Conservation (phyloP, 176 grass and related monocot species). For the Oryza rufipogon region DNA sequence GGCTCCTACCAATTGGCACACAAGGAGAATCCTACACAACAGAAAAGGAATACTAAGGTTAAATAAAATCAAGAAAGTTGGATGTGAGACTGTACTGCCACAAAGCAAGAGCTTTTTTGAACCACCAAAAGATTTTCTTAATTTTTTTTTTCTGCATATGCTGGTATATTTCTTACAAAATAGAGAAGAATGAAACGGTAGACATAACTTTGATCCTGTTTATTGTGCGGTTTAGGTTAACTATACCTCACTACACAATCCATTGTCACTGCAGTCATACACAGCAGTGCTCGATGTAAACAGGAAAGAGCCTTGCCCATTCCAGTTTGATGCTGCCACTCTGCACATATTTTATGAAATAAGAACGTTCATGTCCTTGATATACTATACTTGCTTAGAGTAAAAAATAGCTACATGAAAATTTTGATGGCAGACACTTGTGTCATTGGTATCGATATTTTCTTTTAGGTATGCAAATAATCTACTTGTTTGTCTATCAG, state of each 20-base stretch:
- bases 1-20: constrained; percentile 68
- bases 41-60: constrained; percentile 31
- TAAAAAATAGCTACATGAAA: background rate
- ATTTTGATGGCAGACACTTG: constrained; percentile 20
- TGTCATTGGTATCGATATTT: background rate
- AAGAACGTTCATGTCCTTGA: constrained; percentile 36
- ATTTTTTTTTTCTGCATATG: background rate
- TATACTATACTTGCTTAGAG: background rate
- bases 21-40: constrained; percentile 69
- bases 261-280: constrained; percentile 83
- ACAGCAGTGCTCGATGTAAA: constrained; percentile 86
- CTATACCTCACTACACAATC: constrained; percentile 66
- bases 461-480: background rate
- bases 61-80: constrained; percentile 20
- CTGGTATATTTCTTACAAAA: constrained; percentile 1
- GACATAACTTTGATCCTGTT: constrained; percentile 11
- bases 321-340: constrained; percentile 85
- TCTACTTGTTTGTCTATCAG: background rate
- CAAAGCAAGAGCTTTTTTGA: constrained; percentile 5
- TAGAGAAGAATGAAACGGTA: background rate
- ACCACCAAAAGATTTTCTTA: background rate
- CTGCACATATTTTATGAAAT: constrained; percentile 55
- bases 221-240: constrained; percentile 23
- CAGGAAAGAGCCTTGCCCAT: constrained; percentile 78
- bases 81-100: background rate